Base-by-base conservation (phyloP, 352 stramenopile genomes). In the Globisporangium yorkense region DNA sequence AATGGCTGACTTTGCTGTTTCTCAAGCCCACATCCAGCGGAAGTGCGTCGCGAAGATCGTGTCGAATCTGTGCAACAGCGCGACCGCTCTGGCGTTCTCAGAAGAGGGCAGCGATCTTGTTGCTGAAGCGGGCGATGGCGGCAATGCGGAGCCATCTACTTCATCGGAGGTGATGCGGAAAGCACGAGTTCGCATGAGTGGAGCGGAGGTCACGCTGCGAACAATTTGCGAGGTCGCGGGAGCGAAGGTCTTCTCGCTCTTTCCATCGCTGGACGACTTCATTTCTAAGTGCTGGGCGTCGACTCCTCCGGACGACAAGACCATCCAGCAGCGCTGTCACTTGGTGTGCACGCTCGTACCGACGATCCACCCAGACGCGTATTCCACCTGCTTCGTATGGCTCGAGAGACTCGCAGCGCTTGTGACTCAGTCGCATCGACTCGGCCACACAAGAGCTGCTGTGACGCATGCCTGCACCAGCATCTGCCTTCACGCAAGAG, bases 1-100 rank as follows among this genome's bases (percentile, higher is more conserved):
- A 0, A 57, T 94, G 21, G 80, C 77, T 1, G 48, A 63, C 10
- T 94, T 94, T 67, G 67, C 84, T 2, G 54, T 87, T 12, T 65
- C 57, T 0, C 77, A 92, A 56, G 63, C 66, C 7, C 21, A 54
- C 13, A 43, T 65, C 35, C 84, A 94, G 61, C 74, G 72, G 24
- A 90, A 89, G 37, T 92, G 80, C 60, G 76, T 91, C 12, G 50
- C 61, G 8, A 94, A 94, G 60, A 86, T 94, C 35, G 58, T 90
- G n/a, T 73, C 68, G 2, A 94, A 94, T 44, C 65, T 94, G 0
- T 88, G 75, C 62, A 84, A 87, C 57, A 92, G 72, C 46, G 79
- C 84, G 0, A 50, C 57, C 4, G 77, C 77, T 1, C 60, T 88
- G 8, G 66, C 76, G 39, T 41, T 58, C 39, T n/a, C 21, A 20